Conservation (phyloP, 495 filamentous ascomycete species). For the Hyaloscypha variabilis region DNA sequence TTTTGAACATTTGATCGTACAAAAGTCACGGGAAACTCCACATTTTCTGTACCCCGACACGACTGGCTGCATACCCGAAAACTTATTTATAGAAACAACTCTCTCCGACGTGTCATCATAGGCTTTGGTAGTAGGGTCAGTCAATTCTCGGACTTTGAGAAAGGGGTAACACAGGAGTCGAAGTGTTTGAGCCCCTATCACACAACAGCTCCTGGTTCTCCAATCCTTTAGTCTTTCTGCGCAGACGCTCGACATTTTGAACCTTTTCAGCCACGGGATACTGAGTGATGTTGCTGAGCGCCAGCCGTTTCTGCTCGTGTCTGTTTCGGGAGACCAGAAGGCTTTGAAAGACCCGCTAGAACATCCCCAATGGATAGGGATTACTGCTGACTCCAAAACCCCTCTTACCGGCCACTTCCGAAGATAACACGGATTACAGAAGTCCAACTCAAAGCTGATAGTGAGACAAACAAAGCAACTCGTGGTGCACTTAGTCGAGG, state of each 20-base stretch:
- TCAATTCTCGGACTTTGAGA: background rate
- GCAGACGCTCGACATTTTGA: background rate
- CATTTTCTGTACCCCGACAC: background rate
- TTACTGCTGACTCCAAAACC: background rate
- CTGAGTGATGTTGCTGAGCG: background rate
- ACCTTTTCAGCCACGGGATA: background rate
- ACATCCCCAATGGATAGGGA: background rate
- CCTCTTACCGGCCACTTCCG: background rate
- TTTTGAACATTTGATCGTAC: background rate
- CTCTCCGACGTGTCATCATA: background rate
- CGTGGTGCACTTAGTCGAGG: background rate
- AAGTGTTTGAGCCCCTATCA: background rate
- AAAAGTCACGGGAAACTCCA: background rate
- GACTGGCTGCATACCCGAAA: conserved; percentile 1
- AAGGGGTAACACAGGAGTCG: background rate
- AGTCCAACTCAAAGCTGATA: background rate
- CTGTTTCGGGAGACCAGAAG: background rate
- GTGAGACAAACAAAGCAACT: background rate
- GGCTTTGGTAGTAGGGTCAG: background rate
- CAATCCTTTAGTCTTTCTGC: background rate
- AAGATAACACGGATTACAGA: background rate
- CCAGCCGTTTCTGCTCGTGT: background rate
- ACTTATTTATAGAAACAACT: background rate
- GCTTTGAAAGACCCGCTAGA: background rate
- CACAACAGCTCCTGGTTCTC: background rate